Base-by-base conservation (phyloP, 2,329 filamentous ascomycete genomes). In the Sclerotinia trifoliorum region DNA sequence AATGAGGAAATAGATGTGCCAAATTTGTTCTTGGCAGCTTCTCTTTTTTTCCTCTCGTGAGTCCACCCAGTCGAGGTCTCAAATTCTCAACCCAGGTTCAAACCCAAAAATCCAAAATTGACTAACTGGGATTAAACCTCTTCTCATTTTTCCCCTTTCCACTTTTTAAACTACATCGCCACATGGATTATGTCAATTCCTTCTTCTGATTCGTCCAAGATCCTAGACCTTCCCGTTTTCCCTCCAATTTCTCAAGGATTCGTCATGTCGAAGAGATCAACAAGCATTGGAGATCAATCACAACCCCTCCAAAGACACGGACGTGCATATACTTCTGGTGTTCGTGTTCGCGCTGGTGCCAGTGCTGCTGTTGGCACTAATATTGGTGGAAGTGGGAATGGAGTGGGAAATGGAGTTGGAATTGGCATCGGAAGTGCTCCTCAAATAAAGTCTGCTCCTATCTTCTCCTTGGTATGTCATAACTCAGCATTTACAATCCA, bases 391-490 rank as follows among this genome's bases (percentile, higher is more conserved):
- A 64, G 29, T 64, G 48, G 29, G 10, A 52, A 2, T 54, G 29
- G 44, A 29, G 5, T 29, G 2, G 29, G 29, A 24, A 49, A 5
- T 35, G n/a, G 42, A 5, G 24, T 8, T 17, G 44, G 58, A 32
- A 39, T 17, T 49, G 11, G 32, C 4, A 54, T 26, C 42, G 48
- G 61, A 44, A 54, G 11, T 26, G 35, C 58, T 3, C 26, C 46
- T 49, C 58, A 49, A 24, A 46, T 62, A 62, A 62, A 49, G 58
- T 39, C 52, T 49, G 55, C 65, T 54, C 65, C 65, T 35, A 67
- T 51, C 19, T 61, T 67, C 19, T 67, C 56, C 39, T 39, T 67
- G 65, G 65, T 67, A 67, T 67, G 55, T 62, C 61, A 64, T 44
- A 51, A 42, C n/a, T 54, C 35, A 3, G 42, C 15, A 35, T 62